Base-by-base conservation (phyloP, 2,329 filamentous ascomycete species). In the Capronia coronata region DNA sequence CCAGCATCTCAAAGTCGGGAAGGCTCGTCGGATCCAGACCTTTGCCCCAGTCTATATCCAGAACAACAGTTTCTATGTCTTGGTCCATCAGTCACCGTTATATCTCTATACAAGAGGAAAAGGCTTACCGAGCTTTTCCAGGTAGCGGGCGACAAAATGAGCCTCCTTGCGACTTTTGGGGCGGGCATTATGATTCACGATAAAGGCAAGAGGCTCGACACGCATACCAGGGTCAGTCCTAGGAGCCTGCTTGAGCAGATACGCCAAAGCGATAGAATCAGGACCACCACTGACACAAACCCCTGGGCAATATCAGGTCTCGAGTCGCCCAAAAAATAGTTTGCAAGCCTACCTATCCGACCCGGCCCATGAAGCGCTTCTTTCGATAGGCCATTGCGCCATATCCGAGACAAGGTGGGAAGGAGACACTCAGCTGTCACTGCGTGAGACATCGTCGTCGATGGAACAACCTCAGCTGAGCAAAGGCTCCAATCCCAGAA, bases 191-290 rank as follows among this genome's bases (percentile, higher is more conserved):
- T 84, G 80, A 57, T 84, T 78, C 10, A 84, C 76, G 29, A 83
- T 75, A 59, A 82, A 79, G 0, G 74, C 79, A 38, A 71, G 73
- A 16, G 77, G 69, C 11, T 64, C 39, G 49, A 50, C 43, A 5
- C 3, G 23, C 25, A 65, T 37, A 43, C 51, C 50, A 10, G 57
- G 57, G 30, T 46, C 38, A 45, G 46, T 41, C 53, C 58, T 40
- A 60, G 58, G 18, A 48, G 77, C 61, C 39, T 71, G 67, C 42
- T 74, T 75, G 64, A 86, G 87, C 29, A 97, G 76, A 52, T 75
- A 82, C 48, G 89, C 88, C 52, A 98, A 74, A 22, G 91, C 91
- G 90, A 97, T 98, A n/a, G 91, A 97, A 67, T 98, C 93, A 32
- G 93, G 86, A 6, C 93, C 93, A 19, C 93, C 93, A 63, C 90